Evolutionary conservation across 2,329 filamentous ascomycete genomes (phyloP).

Genomic region (Pyrenochaeta sp.): DNA sequence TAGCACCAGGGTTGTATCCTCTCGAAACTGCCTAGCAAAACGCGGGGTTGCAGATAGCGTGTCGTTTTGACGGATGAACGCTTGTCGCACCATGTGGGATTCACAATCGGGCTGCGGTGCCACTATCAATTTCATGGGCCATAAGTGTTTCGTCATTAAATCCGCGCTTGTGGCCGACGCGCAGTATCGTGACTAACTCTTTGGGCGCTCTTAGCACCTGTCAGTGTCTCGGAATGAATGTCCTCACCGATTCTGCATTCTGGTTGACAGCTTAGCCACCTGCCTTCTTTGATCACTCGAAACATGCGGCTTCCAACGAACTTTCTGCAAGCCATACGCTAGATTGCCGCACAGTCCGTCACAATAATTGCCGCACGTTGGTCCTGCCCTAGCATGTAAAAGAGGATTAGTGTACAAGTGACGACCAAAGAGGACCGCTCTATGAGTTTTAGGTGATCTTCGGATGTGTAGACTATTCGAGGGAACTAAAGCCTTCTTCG

Average conservation of each 20-base stretch:
- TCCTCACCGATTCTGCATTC: background rate
- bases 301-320: constrained; percentile 8
- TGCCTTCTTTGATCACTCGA: constrained; percentile 12
- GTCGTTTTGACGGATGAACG: constrained; percentile 4
- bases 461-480: constrained; percentile 10
- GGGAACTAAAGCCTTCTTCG: constrained; percentile 4
- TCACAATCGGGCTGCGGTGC: background rate
- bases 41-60: constrained; percentile 19
- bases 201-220: background rate
- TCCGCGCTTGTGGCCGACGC: too few species aligned
- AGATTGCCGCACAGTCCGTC: constrained; percentile 8
- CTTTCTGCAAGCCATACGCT: constrained; percentile 23
- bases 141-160: background rate
- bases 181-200: too few species aligned
- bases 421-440: constrained; percentile 4
- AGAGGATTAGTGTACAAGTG: constrained; percentile 1
- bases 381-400: constrained; percentile 1
- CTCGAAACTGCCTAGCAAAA: constrained; percentile 12
- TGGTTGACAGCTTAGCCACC: constrained; percentile 7
- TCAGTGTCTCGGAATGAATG: background rate
- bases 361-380: constrained; percentile 11
- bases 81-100: constrained; percentile 1
- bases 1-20: constrained; percentile 5
- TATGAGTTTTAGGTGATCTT: constrained; percentile 16
- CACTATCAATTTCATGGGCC: background rate